Evolutionary conservation across 345 rosid genomes (phyloP), one percentile per base, ranked within the genome.

Genomic region (Corchorus capsularis): DNA sequence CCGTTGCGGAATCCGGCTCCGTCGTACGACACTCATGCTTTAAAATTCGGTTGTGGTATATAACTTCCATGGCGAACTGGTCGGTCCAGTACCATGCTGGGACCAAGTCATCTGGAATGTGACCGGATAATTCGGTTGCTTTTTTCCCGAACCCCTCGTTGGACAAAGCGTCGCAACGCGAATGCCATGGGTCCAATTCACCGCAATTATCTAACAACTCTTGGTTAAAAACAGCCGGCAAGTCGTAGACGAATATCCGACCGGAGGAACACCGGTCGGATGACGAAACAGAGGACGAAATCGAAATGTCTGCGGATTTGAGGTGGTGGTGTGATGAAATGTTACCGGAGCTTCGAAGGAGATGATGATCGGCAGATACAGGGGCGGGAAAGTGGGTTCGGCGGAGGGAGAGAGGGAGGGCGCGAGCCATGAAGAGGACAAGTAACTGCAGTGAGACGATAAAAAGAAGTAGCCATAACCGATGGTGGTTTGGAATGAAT

Each of bases 21-120:
- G 50, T 47, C 4, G 97, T 94, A 68, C 97, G 78, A 68, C 99
- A 94, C 63, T 75, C 83, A 80, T 96, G 94, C 63, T 89, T 92
- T 20, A 91, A 77, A 20, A 96, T 79, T 78, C 97, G 84, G 82
- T 89, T 89, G 73, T 94, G 98, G 79, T 91, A 92, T 6, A 96
- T 85, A n/a, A 96, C 73, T 77, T 96, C 98, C 62, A 88, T 78
- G 3, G 88, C 93, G 77, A 96, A 94, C 80, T 96, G 98, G 46
- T 96, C 97, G 0, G 99, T 94, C 95, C 97, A 86, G 81, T 86
- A 88, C 99, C 99, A 96, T 0, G 97, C 91, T 14, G 91, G 89
- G n/a, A 87, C 81, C 63, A 96, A 63, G 75, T 81, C 80, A 16
- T 81, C 82, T 19, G 99, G 97, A 15, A 92, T 80, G 54, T 89